Evolutionary conservation across 345 rosid genomes (phyloP), one percentile per base, ranked within the genome.

Genomic region (Euphorbia peplus): DNA sequence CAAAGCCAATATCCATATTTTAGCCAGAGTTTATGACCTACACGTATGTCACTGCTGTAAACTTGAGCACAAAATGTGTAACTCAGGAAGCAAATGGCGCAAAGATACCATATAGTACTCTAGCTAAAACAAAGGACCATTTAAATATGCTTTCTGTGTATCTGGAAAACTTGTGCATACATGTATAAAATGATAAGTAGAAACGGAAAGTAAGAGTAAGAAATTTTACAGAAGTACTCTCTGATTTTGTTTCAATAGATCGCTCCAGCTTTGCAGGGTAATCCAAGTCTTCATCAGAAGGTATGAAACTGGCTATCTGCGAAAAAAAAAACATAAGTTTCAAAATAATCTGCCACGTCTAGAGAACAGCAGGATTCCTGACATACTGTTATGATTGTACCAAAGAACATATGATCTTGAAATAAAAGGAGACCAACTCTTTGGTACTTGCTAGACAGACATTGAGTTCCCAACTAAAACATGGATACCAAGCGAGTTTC

Each of bases 211-310:
- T 14, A 42, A 64, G 22, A 35, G 60, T 39, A 29, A 55, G 47
- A 70, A 30, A 66, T 67, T 22, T 74, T 81, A 86, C 89, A 74
- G 74, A 50, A 67, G 80, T 71, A 60, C 82, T 71, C 77, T 88
- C 92, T 51, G 90, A 74, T 65, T 79, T 71, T 47, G 52, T 75
- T 70, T 78, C 83, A 68, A 74, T 70, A 78, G 84, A 80, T 64
- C 58, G 79, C 86, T 84, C 92, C 83, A 95, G 85, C 87, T 91
- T 95, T 69, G 88, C 86, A 75, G 92, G 97, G 81, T 91, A 95
- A 84, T 90, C 84, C 80, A 91, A 68, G 82, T 91, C 95, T 81
- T 91, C 93, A 35, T 87, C 83, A 24, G 79, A 82, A 32, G 96
- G 93, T 66, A 83, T 68, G 75, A 79, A 95, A 75, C 88, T 95